phyloP scores from a whole-genome alignment of 225 moss, liverwort and hornwort genomes.

The Climacium dendroides region DNA sequence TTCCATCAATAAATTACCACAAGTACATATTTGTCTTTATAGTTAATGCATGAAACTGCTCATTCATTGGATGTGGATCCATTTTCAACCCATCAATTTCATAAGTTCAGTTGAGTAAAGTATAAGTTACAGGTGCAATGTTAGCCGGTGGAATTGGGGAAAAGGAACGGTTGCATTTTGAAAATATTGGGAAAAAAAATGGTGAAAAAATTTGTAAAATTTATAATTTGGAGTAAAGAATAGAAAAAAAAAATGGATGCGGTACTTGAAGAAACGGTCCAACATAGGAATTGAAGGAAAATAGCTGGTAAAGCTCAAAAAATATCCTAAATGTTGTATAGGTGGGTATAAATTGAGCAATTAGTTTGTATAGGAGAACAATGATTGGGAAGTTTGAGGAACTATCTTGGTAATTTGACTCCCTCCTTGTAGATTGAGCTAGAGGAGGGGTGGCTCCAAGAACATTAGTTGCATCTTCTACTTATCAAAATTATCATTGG shows the following conservation, averaged over 20 bases:
- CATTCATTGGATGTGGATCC: background rate
- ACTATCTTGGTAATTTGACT: background rate
- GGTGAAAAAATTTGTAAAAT: fast-evolving
- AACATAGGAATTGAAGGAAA: background rate
- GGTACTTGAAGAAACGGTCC: too few relatives aligned
- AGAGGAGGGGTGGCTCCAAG: background rate
- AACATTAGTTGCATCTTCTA: fast-evolving
- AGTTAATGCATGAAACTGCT: background rate
- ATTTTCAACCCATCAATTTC: background rate
- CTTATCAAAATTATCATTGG: background rate
- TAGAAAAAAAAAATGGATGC: background rate
- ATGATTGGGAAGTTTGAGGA: fast-evolving
- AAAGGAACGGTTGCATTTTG: background rate
- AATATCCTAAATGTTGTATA: fast-evolving
- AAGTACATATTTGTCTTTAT: background rate
- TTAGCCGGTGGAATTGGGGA: background rate
- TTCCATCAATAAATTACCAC: background rate
- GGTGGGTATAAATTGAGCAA: background rate
- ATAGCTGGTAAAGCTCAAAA: background rate
- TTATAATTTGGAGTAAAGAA: background rate
- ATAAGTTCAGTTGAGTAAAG: background rate
- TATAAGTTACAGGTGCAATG: too few relatives aligned
- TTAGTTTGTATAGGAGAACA: fast-evolving
- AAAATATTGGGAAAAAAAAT: background rate
- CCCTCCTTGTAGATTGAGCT: fast-evolving